A percentile compares a stretch with the other conserved stretches of the same genome.
Evolutionary conservation across 2,329 filamentous ascomycete species (phyloP).

Genomic region (Botrytis medusae): DNA sequence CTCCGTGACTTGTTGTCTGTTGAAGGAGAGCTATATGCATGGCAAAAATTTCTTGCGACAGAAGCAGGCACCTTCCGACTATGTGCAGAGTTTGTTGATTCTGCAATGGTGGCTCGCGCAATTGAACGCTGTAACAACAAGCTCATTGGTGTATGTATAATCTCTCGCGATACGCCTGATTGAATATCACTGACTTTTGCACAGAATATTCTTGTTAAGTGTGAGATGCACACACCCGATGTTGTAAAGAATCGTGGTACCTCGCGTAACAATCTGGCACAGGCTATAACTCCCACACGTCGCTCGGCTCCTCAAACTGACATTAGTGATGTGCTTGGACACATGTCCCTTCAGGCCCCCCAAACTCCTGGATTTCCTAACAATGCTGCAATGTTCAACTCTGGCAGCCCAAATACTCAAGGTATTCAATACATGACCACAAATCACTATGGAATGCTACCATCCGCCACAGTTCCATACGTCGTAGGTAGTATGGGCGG

Average conservation of each 20-base stretch:
- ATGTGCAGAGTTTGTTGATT: slow-evolving; percentile 55
- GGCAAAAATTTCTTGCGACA: slow-evolving; percentile 45
- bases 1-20: slow-evolving; percentile 46
- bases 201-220: slow-evolving; percentile 23
- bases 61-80: slow-evolving; percentile 49
- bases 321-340: slow-evolving; percentile 18
- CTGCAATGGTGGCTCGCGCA: slow-evolving; percentile 45
- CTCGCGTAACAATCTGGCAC: slow-evolving; percentile 3
- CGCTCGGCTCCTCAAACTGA: slow-evolving; percentile 12
- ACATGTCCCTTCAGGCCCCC: slow-evolving; percentile 20
- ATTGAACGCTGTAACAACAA: slow-evolving; percentile 45
- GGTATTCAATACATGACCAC: slow-evolving; percentile 22
- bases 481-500: slow-evolving; percentile 14
- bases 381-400: slow-evolving; percentile 11
- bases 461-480: slow-evolving; percentile 16
- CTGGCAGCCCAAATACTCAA: slow-evolving; percentile 18
- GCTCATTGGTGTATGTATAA: slow-evolving; percentile 27
- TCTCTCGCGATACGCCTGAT: neutral
- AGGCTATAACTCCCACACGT: slow-evolving; percentile 24
- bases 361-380: slow-evolving; percentile 20
- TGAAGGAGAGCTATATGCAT: slow-evolving; percentile 55
- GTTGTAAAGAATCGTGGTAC: slow-evolving; percentile 5
- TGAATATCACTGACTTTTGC: slow-evolving; percentile 3
- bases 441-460: slow-evolving; percentile 14
- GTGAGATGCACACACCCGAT: slow-evolving; percentile 25